These are phyloP conservation scores for Excoecaria agallocha DNA, from an alignment of 345 rosid species.

Conservation along the genomic window DNA sequence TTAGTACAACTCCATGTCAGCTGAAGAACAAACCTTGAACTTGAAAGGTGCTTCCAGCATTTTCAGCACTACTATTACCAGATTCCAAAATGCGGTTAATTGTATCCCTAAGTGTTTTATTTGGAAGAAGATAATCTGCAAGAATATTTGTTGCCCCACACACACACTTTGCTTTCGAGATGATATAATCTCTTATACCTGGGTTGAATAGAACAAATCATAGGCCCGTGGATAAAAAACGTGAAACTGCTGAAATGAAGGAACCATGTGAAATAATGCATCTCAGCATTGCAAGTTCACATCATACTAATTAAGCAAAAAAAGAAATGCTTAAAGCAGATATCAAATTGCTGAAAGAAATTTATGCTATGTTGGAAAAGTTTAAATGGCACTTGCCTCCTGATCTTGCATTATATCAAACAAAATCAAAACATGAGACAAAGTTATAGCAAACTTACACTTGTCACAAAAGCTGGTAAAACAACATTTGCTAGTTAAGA, in stretches of 20 bases:
- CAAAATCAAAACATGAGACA: not conserved
- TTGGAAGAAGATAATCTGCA: conserved; percentile 96
- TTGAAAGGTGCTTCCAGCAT: conserved; percentile 72
- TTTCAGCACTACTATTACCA: conserved; percentile 82
- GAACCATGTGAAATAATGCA: not conserved
- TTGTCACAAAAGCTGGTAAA: conserved; percentile 80
- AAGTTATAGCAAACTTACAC: conserved; percentile 42
- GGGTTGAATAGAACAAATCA: conserved; percentile 9
- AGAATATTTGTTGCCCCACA: conserved; percentile 82
- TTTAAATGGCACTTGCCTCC: not conserved
- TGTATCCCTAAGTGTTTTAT: conserved; percentile 89
- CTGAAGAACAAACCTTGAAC: conserved; percentile 66
- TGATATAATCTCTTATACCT: conserved; percentile 89
- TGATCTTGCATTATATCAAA: not conserved
- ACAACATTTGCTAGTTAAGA: conserved; percentile 92
- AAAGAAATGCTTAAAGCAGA: not conserved
- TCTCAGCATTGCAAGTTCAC: not conserved
- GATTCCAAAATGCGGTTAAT: conserved; percentile 92
- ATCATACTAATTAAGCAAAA: not conserved
- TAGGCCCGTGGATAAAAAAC: not conserved
- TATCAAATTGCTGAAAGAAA: not conserved
- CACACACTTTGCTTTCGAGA: conserved; percentile 70
- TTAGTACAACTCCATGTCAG: not conserved
- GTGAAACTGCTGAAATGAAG: not conserved
- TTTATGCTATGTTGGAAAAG: not conserved